A percentile compares a stretch with the other conserved stretches of the same genome.
These are phyloP conservation scores for Vigna trinervia DNA, from an alignment of 306 rosid genomes.

Conservation along the genomic window DNA sequence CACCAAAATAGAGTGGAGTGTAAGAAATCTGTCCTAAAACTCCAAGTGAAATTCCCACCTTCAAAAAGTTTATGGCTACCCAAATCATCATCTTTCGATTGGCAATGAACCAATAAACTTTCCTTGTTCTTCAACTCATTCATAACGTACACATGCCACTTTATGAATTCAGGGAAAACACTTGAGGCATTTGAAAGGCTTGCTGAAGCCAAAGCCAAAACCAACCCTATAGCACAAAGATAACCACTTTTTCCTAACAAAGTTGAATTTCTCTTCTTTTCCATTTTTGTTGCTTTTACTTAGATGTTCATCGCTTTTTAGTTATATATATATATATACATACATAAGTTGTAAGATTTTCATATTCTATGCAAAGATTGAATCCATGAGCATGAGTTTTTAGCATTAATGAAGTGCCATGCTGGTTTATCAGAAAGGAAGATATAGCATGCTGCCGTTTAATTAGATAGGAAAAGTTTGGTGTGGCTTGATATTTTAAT, in stretches of 20 bases:
- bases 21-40: slow-evolving; percentile 48
- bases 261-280: background rate
- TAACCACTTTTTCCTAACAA: background rate
- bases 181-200: slow-evolving; percentile 8
- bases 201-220: slow-evolving; percentile 13
- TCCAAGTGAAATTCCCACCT: slow-evolving; percentile 54
- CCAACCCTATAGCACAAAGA: slow-evolving; percentile 1
- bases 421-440: background rate
- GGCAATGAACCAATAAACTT: slow-evolving; percentile 43
- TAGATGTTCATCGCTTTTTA: background rate
- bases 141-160: slow-evolving; percentile 53
- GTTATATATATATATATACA: background rate
- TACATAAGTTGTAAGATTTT: slow-evolving; percentile 4
- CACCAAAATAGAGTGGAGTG: slow-evolving; percentile 55
- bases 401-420: slow-evolving; percentile 34
- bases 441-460: slow-evolving; percentile 28
- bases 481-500: background rate
- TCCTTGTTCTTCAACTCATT: slow-evolving; percentile 42
- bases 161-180: slow-evolving; percentile 45
- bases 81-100: slow-evolving; percentile 49
- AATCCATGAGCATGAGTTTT: slow-evolving; percentile 15
- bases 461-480: background rate
- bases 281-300: slow-evolving; percentile 5
- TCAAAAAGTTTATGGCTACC: slow-evolving; percentile 20
- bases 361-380: slow-evolving; percentile 1